Conservation (phyloP, 2,329 filamentous ascomycete species). For the Ophiostoma montium region DNA sequence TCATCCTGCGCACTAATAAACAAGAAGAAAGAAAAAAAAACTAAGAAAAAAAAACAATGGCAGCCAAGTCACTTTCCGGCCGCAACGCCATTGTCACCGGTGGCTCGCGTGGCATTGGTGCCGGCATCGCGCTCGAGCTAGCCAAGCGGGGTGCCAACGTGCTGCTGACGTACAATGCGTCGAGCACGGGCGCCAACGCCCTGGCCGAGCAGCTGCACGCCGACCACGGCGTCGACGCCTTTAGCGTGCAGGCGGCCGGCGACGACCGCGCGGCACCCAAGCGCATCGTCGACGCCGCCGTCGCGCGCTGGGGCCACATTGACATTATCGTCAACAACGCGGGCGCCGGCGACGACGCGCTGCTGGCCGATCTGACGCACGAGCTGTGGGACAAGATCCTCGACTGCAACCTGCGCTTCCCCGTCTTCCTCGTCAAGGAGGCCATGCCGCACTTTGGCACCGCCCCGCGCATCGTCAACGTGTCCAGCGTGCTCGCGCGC, state of each 20-base stretch:
- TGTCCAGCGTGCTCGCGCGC: conserved; percentile 38
- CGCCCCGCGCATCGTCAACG: conserved; percentile 40
- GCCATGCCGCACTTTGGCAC: conserved; percentile 34
- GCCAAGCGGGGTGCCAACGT: conserved; percentile 49
- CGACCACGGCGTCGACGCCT: neutral
- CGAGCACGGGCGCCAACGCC: neutral
- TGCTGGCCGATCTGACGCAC: conserved; percentile 26
- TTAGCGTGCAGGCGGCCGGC: conserved; percentile 1
- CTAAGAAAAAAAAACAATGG: no score
- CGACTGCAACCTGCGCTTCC: conserved; percentile 41
- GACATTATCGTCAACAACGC: conserved; percentile 17
- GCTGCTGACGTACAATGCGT: conserved; percentile 2
- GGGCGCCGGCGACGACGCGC: conserved; percentile 18
- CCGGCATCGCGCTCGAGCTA: conserved; percentile 52
- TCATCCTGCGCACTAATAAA: no score
- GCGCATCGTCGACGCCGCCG: neutral
- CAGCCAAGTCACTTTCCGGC: neutral
- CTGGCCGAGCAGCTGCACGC: neutral
- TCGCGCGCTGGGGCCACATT: neutral
- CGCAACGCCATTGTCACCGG: conserved; percentile 18
- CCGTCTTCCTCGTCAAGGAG: conserved; percentile 37
- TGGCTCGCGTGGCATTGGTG: conserved; percentile 44
- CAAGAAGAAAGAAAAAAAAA: no score
- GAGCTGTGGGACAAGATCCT: conserved; percentile 39
- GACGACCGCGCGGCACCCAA: neutral